Evolutionary conservation across 2,329 filamentous ascomycete genomes (phyloP).

Genomic region (Teratosphaeria destructans): DNA sequence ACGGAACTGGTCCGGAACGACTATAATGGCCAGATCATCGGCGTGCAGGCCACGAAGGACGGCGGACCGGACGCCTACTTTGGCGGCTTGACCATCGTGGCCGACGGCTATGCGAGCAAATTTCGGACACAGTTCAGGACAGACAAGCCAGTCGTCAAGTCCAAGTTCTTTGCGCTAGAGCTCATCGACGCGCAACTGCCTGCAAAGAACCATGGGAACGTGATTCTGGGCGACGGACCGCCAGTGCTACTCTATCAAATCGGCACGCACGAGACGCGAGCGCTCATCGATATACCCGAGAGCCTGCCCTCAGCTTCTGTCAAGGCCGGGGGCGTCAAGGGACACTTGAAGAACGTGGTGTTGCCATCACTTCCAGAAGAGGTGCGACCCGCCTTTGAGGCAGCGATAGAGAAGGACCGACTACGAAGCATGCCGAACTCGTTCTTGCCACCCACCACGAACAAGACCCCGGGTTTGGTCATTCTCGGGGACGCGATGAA

Average conservation of each 20-base stretch:
- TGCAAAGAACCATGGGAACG: constrained; percentile 67
- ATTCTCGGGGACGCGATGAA: constrained; percentile 92
- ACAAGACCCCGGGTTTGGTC: constrained; percentile 60
- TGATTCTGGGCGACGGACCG: constrained; percentile 66
- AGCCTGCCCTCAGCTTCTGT: constrained; percentile 62
- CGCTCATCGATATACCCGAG: constrained; percentile 77
- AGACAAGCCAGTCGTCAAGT: constrained; percentile 58
- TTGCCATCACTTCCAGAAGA: constrained; percentile 64
- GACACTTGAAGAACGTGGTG: constrained; percentile 69
- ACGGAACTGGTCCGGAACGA: constrained; percentile 63
- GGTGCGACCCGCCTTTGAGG: constrained; percentile 62
- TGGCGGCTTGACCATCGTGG: constrained; percentile 74
- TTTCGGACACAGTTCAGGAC: constrained; percentile 73
- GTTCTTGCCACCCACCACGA: constrained; percentile 73
- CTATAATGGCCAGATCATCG: constrained; percentile 61
- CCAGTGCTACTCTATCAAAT: constrained; percentile 95
- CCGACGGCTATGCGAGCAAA: constrained; percentile 85
- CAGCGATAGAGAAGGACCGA: constrained; percentile 64
- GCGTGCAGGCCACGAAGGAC: constrained; percentile 62
- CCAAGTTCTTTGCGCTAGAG: constrained; percentile 89
- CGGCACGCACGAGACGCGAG: constrained; percentile 84
- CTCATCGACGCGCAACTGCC: constrained; percentile 79
- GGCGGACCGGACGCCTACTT: constrained; percentile 65
- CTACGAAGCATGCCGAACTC: constrained; percentile 93
- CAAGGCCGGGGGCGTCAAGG: constrained; percentile 70